Evolutionary conservation across 2,329 filamentous ascomycete species (phyloP).

Genomic region (Teratosphaeria zuluensis): DNA sequence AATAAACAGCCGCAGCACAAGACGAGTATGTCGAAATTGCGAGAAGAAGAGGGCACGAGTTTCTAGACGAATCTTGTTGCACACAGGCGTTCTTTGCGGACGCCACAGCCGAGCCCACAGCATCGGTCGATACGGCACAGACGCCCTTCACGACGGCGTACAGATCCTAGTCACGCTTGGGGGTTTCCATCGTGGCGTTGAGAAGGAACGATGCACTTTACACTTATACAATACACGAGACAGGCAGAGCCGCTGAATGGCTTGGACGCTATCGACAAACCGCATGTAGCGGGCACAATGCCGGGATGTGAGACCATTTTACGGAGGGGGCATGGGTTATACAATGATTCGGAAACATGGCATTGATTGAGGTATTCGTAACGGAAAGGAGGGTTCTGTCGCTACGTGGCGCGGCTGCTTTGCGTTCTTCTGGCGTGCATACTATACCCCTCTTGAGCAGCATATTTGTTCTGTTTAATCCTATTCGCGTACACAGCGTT

Average conservation of each 20-base stretch:
- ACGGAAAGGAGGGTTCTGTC: background rate
- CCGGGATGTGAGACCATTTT: background rate
- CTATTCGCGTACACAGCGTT: background rate
- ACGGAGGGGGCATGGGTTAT: background rate
- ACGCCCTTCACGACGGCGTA: background rate
- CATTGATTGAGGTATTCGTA: background rate
- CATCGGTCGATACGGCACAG: background rate
- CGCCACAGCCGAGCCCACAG: background rate
- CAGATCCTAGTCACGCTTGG: background rate
- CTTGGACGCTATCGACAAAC: background rate
- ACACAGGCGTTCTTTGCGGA: background rate
- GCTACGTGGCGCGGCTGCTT: background rate
- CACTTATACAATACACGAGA: background rate
- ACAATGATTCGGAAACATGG: background rate
- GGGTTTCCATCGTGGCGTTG: background rate
- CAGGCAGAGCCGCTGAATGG: background rate
- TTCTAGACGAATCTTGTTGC: slow-evolving; percentile 9
- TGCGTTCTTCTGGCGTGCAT: background rate
- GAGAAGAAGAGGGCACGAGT: slow-evolving; percentile 22
- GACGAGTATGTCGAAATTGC: slow-evolving; percentile 24
- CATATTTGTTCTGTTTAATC: background rate
- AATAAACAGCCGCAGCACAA: slow-evolving; percentile 21
- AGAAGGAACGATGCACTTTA: background rate
- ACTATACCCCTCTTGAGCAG: background rate
- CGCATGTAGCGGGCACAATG: background rate